Percentiles rank a stretch among this genome's conserved stretches.
These are phyloP conservation scores for Tremella mesenterica DNA, from an alignment of 768 basidiomycete genomes.

Conservation along the genomic window DNA sequence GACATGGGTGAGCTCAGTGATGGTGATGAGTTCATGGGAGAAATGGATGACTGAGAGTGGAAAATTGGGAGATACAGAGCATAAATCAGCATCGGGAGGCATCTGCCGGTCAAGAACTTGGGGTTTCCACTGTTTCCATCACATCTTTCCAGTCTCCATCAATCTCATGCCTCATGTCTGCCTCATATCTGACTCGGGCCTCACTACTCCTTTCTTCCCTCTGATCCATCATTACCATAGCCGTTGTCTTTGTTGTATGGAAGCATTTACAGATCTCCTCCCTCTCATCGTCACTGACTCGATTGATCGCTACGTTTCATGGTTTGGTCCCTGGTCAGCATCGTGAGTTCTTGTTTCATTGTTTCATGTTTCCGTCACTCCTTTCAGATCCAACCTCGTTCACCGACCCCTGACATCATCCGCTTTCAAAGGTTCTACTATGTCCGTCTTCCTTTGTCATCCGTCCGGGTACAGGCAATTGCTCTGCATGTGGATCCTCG, in stretches of 20 bases:
- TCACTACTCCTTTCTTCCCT: neutral
- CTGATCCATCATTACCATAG: neutral
- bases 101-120: too few relatives aligned
- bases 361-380: too few relatives aligned
- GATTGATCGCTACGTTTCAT: too few relatives aligned
- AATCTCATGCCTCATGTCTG: neutral
- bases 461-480: too few relatives aligned
- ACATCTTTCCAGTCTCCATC: neutral
- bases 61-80: neutral
- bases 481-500: too few relatives aligned
- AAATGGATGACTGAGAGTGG: conserved; percentile 35
- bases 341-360: too few relatives aligned
- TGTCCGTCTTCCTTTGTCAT: too few relatives aligned
- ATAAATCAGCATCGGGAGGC: conserved; percentile 4
- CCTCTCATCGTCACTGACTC: neutral
- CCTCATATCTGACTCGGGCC: neutral
- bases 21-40: conserved; percentile 42
- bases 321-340: too few relatives aligned
- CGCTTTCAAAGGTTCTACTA: too few relatives aligned
- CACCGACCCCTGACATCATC: too few relatives aligned
- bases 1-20: conserved; percentile 43
- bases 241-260: conserved; percentile 9
- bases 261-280: conserved; percentile 2
- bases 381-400: too few relatives aligned
- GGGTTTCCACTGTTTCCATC: neutral